Base-by-base conservation (phyloP, 768 basidiomycete species). In the Pleurotus ostreatus region DNA sequence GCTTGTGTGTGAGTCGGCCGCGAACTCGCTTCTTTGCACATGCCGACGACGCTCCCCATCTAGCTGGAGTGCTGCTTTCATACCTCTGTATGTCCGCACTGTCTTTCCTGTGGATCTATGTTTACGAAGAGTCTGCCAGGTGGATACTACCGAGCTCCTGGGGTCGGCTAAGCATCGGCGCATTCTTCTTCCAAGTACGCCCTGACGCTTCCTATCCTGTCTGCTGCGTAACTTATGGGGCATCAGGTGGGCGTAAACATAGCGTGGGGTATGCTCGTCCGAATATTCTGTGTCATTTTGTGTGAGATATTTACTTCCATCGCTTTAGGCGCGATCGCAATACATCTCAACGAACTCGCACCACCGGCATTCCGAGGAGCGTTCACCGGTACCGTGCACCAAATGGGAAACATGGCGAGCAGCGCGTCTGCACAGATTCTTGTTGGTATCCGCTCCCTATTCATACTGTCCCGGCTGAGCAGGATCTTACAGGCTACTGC, bases 291-390 rank as follows among this genome's bases (percentile, higher is more conserved):
- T 26, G 46, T 22, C 34, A 51, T 16, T 25, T 25, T 5, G 23
- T 5, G 23, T 30, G 7, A 13, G 16, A 4, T 26, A 6, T 41
- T 13, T 6, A 26, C 22, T 18, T 5, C 30, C 25, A 55, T 15
- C 2, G 11, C 34, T 48, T 3, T 1, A 60, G 60, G 60, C 18
- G 37, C 55, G 12, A 52, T 61, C 48, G 84, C 85, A 8, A 79
- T 87, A 59, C 81, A 80, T 64, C 76, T 88, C 38, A 73, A 76
- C 39, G 87, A 89, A 66, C 70, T 85, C 61, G 81, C 83, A 0
- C 86, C 86, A 2, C 80, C 83, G 22, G 84, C 83, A 0, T 88
- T 86, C 74, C 76, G 86, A 57, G 83, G 84, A 5, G 78, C 81
- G 8, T 86, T 84, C 69, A 81, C 81, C n/a, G 85, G 85, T 57